Conservation (phyloP, 176 grass and related monocot species). For the Areca catechu region DNA sequence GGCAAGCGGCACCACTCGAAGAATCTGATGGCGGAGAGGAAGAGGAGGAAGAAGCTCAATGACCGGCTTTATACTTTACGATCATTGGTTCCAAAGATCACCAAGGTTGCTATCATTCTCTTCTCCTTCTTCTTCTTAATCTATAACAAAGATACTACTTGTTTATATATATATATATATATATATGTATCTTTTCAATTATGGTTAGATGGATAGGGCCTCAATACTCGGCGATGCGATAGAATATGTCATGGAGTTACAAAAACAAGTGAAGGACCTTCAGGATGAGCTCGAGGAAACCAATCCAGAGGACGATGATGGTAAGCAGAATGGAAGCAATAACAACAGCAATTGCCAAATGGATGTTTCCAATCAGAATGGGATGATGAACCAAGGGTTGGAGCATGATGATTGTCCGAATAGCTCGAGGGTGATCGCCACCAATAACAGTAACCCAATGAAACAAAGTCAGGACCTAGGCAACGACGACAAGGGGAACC, state of each 20-base stretch:
- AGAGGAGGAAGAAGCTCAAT: constrained; percentile 80
- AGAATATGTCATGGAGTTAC: constrained; percentile 76
- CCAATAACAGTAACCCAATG: background rate
- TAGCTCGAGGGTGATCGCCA: constrained; percentile 6
- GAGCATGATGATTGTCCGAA: constrained; percentile 40
- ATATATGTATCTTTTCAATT: too few relatives aligned
- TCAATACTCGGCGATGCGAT: constrained; percentile 89
- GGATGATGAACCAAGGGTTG: constrained; percentile 3
- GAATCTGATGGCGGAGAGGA: constrained; percentile 72
- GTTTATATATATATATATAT: too few relatives aligned
- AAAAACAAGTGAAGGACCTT: constrained; percentile 76
- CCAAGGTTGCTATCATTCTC: constrained; percentile 40
- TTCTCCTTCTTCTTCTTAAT: too few relatives aligned
- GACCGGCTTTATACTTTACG: constrained; percentile 62
- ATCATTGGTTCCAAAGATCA: constrained; percentile 89
- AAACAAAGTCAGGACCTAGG: constrained; percentile 10
- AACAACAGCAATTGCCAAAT: constrained; percentile 13
- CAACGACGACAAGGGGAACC: constrained; percentile 29
- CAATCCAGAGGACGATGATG: constrained; percentile 5
- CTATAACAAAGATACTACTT: too few relatives aligned
- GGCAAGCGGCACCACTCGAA: constrained; percentile 82
- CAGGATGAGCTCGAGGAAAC: constrained; percentile 82
- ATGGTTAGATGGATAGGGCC: constrained; percentile 67
- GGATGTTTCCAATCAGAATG: background rate
- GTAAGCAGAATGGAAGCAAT: constrained; percentile 13